Evolutionary conservation across 441 rosid genomes (phyloP).

Genomic region (Bruguiera hainesii): DNA sequence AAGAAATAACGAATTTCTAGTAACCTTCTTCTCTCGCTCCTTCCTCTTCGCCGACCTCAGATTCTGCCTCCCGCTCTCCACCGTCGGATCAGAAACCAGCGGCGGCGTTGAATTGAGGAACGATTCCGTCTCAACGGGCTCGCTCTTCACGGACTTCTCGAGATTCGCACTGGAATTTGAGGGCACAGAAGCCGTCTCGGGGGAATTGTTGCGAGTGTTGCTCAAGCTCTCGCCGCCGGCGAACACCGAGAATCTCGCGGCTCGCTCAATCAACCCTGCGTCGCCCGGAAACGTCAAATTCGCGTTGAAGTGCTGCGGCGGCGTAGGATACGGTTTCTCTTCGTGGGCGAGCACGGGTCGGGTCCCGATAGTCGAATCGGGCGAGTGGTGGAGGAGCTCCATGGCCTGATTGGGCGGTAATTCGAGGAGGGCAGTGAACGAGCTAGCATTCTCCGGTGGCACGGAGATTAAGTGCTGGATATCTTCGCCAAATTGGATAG

Average conservation of each 20-base stretch:
- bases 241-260: constrained; percentile 55
- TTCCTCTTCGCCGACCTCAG: constrained; percentile 64
- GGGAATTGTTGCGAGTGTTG: constrained; percentile 32
- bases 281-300: constrained; percentile 47
- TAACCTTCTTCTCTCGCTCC: constrained; percentile 80
- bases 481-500: constrained; percentile 61
- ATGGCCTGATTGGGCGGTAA: constrained; percentile 72
- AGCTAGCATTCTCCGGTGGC: constrained; percentile 55
- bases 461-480: constrained; percentile 47
- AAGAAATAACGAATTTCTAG: constrained; percentile 20
- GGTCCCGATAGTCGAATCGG: constrained; percentile 29
- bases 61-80: constrained; percentile 30
- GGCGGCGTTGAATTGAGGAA: constrained; percentile 35
- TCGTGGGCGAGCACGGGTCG: constrained; percentile 25
- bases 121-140: constrained; percentile 60
- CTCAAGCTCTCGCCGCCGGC: constrained; percentile 37
- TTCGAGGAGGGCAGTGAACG: constrained; percentile 91
- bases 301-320: constrained; percentile 20
- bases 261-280: constrained; percentile 41
- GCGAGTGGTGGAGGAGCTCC: constrained; percentile 72
- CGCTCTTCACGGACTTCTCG: constrained; percentile 53
- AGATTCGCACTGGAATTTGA: constrained; percentile 48
- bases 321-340: constrained; percentile 7
- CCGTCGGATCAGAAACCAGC: constrained; percentile 43
- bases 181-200: constrained; percentile 46